Evolutionary conservation across 495 filamentous ascomycete species (phyloP).

Genomic region (Friedmanniomyces simplex): DNA sequence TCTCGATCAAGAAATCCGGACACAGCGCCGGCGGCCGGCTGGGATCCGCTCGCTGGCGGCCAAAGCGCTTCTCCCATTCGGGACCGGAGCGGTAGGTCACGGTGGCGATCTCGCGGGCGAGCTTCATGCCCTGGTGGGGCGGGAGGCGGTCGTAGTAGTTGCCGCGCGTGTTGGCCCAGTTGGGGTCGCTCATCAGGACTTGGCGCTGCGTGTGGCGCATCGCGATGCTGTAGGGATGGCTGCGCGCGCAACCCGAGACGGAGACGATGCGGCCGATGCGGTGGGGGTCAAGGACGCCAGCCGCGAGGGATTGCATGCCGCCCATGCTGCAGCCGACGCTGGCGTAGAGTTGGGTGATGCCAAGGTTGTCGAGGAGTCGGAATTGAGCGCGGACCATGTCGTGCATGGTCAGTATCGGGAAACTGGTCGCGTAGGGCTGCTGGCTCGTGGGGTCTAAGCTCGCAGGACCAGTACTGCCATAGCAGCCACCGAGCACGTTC

Average conservation of each 20-base stretch:
- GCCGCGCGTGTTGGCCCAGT: constrained; percentile 72
- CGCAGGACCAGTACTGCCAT: constrained; percentile 85
- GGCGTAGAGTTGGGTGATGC: constrained; percentile 73
- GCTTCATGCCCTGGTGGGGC: constrained; percentile 93
- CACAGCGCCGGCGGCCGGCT: constrained; percentile 81
- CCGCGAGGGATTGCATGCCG: constrained; percentile 91
- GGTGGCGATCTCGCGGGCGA: constrained; percentile 93
- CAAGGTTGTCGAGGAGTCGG: constrained; percentile 68
- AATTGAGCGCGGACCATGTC: constrained; percentile 99
- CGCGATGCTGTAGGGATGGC: constrained; percentile 95
- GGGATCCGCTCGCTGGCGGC: constrained; percentile 74
- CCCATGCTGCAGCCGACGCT: constrained; percentile 97
- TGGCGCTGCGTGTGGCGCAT: constrained; percentile 98
- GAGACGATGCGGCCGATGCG: constrained; percentile 72
- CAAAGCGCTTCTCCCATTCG: constrained; percentile 96
- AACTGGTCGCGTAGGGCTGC: constrained; percentile 82
- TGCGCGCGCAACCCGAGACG: constrained; percentile 88
- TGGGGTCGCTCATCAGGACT: constrained; percentile 96
- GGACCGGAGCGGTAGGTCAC: constrained; percentile 95
- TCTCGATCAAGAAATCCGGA: constrained; percentile 96
- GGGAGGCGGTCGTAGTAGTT: constrained; percentile 91
- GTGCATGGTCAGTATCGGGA: constrained; percentile 90
- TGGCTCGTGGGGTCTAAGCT: constrained; percentile 83
- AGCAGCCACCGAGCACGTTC: constrained; percentile 93
- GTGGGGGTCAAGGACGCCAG: constrained; percentile 76